A percentile compares a stretch with the other conserved stretches of the same genome.
Evolutionary conservation across 2,329 filamentous ascomycete species (phyloP).

Genomic region (Thelonectria rubi): DNA sequence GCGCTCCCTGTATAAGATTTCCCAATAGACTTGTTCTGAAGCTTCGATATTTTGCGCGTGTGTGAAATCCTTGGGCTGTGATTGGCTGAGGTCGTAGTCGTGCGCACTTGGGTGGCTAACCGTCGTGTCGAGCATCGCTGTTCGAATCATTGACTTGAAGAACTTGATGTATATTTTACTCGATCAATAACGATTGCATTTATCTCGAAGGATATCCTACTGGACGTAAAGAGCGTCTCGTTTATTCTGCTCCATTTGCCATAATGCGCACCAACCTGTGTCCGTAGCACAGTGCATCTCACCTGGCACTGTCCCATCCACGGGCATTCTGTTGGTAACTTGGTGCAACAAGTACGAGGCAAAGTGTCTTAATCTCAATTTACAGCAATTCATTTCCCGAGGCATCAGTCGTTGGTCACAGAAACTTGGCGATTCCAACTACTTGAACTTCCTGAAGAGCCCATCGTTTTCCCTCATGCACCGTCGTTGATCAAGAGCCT

Average conservation of each 20-base stretch:
- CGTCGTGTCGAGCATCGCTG: not conserved
- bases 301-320: slow-evolving; percentile 22
- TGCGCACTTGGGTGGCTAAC: not conserved
- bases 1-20: slow-evolving; percentile 52
- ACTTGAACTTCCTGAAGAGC: not conserved
- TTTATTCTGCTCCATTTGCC: not conserved
- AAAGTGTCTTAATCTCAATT: slow-evolving; percentile 17
- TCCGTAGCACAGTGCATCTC: slow-evolving; percentile 30
- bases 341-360: slow-evolving; percentile 16
- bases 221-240: no score
- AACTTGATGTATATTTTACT: not conserved
- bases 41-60: slow-evolving; percentile 28
- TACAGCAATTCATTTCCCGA: slow-evolving; percentile 9
- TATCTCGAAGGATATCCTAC: no score
- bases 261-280: not conserved
- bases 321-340: slow-evolving; percentile 7
- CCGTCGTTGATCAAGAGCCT: not conserved
- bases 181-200: no score
- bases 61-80: slow-evolving; percentile 41
- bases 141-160: not conserved
- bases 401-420: not conserved
- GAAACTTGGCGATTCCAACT: not conserved
- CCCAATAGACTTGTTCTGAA: slow-evolving; percentile 47
- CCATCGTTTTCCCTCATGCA: not conserved
- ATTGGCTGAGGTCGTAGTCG: slow-evolving; percentile 30